Base-by-base conservation (phyloP, 176 grass and related monocot genomes). In the Carex parvula region DNA sequence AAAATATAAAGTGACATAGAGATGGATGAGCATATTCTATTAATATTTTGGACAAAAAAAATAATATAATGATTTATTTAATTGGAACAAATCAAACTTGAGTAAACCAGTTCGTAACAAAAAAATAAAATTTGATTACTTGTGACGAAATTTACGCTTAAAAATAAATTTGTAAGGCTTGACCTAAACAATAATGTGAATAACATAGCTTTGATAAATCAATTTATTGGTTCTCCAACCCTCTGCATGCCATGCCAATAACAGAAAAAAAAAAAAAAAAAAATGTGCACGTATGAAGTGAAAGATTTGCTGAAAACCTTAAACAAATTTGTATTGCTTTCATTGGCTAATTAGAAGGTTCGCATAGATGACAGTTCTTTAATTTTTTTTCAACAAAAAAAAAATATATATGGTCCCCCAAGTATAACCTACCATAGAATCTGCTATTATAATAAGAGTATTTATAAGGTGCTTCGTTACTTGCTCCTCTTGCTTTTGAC, bases 261-360 rank as follows among this genome's bases (percentile, higher is more conserved):
- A 56, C 55, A 33, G 52, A 57, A 78, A 55, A 72, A 70, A 42
- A 70, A n/a, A n/a, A n/a, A n/a, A n/a, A 75, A 9, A 57, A 57
- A 21, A 20, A 70, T 54, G 24, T 56, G 73, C 52, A 78, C 73
- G 73, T 78, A 30, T 78, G 73, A 56, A 78, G 24, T 7, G 73
- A 57, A 78, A 78, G 46, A 57, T 78, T 78, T 74, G 70, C 20
- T 74, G n/a, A 13, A 74, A 53, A 74, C 44, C 42, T 74, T 48
- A 14, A 3, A 74, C 70, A 26, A 74, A 74, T n/a, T 74, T 53
- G 24, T 15, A 56, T 56, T 54, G 29, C 26, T 18, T 76, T 32
- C 73, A 77, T 77, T 77, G 73, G 50, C 73, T 78, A 30, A 55
- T 77, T 56, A 16, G 14, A 56, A 55, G 35, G 22, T 78, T 78